Evolutionary conservation across 352 stramenopile species (phyloP), one percentile per base, ranked within the genome.

Genomic region (Pythium sukuiense): DNA sequence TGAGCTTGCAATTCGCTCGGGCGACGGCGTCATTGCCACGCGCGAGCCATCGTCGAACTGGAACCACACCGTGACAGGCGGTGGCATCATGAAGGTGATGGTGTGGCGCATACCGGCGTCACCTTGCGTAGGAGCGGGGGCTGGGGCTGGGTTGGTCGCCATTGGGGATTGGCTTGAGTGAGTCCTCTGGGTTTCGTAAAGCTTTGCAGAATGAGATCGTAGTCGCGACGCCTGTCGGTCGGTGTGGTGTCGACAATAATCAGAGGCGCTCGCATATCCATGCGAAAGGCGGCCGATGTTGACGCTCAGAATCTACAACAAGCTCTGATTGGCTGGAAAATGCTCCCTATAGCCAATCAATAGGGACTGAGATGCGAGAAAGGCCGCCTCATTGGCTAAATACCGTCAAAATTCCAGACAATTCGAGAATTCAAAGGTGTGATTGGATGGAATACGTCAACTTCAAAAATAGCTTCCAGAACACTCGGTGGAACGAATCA

Each of bases 31-130:
- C 63, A 88, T 76, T 16, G 66, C 69, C 54, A 91, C 26, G 35
- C 79, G 79, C 52, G 76, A 62, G 24, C 83, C 81, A 55, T 89
- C 71, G 33, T 75, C 70, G 39, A 92, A 82, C 57, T 90, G 80
- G 53, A 92, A 60, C 58, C 67, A 85, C 55, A 88, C 52, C 0
- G 83, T 90, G 58, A 87, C 77, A 32, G 83, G 62, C 39, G 45
- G 81, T 37, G 82, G 80, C 11, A 90, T 61, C 58, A 88, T 67
- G 70, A 89, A 89, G 49, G 83, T 39, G 52, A 73, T 76, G 41
- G 58, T 61, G 18, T 18, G 18, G 32, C 32, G 46, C 13, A 56
- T 26, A 29, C n/a, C 2, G 67, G 54, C 14, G 67, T 49, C 12
- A 56, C 41, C 35, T 43, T 43, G 35, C n/a, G 56, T 13, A 3